Evolutionary conservation across 1,284 basidiomycete genomes (phyloP).

Genomic region (Ganoderma meredithae): DNA sequence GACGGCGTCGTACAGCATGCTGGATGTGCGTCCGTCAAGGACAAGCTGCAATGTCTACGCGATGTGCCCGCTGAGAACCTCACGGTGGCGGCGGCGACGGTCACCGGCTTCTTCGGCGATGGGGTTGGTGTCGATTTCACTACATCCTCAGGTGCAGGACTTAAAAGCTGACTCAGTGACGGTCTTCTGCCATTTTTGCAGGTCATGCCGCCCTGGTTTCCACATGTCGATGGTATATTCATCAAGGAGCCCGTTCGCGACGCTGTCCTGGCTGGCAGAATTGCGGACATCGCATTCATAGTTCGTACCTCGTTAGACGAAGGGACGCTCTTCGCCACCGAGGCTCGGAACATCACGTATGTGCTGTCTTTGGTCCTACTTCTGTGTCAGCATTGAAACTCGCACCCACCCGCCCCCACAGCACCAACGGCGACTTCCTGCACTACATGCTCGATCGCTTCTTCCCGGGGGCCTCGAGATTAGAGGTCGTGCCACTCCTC

Average conservation of each 20-base stretch:
- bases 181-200: constrained; percentile 18
- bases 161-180: background rate
- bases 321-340: constrained; percentile 39
- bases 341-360: constrained; percentile 26
- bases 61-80: constrained; percentile 48
- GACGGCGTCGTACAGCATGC: background rate
- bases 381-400: too few species aligned
- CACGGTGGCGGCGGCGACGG: background rate
- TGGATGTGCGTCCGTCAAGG: background rate
- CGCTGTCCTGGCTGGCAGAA: constrained; percentile 34
- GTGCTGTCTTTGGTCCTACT: background rate
- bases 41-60: background rate
- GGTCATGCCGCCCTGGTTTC: constrained; percentile 38
- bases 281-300: constrained; percentile 18
- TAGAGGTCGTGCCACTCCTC: constrained; percentile 29
- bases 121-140: background rate
- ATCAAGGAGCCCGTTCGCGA: constrained; percentile 38
- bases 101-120: constrained; percentile 15
- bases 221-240: constrained; percentile 45
- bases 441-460: constrained; percentile 19
- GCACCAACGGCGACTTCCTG: constrained; percentile 22
- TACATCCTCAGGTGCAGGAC: background rate
- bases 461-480: constrained; percentile 20
- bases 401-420: background rate
- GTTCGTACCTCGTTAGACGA: constrained; percentile 40